A percentile compares a stretch with the other conserved stretches of the same genome.
Evolutionary conservation across 768 basidiomycete species (phyloP).

Genomic region (Suillus ampliporus): DNA sequence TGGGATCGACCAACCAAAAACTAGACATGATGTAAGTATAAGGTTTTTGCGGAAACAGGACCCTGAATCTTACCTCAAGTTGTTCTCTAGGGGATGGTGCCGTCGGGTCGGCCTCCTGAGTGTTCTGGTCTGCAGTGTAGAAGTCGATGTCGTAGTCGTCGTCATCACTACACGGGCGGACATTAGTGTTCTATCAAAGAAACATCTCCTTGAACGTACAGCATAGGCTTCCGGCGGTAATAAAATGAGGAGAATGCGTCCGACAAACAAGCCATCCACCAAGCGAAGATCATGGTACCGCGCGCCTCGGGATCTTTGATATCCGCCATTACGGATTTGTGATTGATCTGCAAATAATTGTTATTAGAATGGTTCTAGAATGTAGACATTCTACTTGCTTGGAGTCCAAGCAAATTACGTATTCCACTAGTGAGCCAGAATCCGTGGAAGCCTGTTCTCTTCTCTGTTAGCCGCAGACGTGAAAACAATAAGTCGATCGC

Average conservation of each 20-base stretch:
- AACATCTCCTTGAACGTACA: slow-evolving; percentile 47
- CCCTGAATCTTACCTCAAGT: slow-evolving; percentile 61
- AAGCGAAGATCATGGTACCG: slow-evolving; percentile 88
- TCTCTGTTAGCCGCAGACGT: slow-evolving; percentile 24
- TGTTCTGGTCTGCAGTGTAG: slow-evolving; percentile 72
- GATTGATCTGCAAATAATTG: slow-evolving; percentile 67
- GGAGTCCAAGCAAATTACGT: slow-evolving; percentile 77
- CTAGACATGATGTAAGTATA: slow-evolving; percentile 40
- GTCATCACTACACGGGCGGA: slow-evolving; percentile 58
- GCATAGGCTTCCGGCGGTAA: slow-evolving; percentile 82
- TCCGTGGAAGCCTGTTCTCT: slow-evolving; percentile 71
- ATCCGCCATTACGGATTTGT: slow-evolving; percentile 75
- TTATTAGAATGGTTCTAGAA: slow-evolving; percentile 14
- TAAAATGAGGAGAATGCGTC: slow-evolving; percentile 87
- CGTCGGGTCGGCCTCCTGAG: slow-evolving; percentile 53
- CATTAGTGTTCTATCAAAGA: slow-evolving; percentile 25
- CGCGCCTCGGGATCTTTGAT: slow-evolving; percentile 77
- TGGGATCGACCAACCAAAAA: slow-evolving; percentile 62
- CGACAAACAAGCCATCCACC: slow-evolving; percentile 90
- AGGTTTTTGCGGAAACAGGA: neutral
- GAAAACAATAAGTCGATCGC: slow-evolving; percentile 21
- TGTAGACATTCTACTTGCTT: slow-evolving; percentile 46
- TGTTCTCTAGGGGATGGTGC: slow-evolving; percentile 77
- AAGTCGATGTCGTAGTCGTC: slow-evolving; percentile 92
- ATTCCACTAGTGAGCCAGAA: slow-evolving; percentile 85